Conservation (phyloP, 1,284 basidiomycete species). For the Heterobasidion occidentale region DNA sequence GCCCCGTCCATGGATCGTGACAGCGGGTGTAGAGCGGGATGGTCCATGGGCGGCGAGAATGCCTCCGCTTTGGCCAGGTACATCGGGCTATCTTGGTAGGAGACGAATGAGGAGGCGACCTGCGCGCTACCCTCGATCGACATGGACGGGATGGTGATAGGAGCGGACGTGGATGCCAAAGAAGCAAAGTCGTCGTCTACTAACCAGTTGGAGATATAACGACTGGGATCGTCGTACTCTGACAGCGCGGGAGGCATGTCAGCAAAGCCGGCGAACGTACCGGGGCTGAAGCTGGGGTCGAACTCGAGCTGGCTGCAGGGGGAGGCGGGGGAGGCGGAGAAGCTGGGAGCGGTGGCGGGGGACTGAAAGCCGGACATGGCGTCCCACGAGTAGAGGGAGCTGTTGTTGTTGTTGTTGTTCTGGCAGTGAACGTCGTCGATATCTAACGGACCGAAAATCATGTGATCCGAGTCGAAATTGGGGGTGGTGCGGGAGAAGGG, state of each 20-base stretch:
- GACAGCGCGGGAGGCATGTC: constrained; percentile 12
- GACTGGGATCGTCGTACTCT: constrained; percentile 33
- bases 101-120: constrained; percentile 15
- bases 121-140: constrained; percentile 24
- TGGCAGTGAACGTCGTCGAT: constrained; percentile 45
- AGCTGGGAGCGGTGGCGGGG: constrained; percentile 16
- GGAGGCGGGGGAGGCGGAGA: constrained; percentile 27
- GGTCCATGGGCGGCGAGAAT: constrained; percentile 48
- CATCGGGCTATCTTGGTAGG: constrained; percentile 25
- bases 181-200: constrained; percentile 46
- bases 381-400: constrained; percentile 34
- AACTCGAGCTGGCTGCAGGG: constrained; percentile 22
- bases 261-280: constrained; percentile 23
- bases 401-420: constrained; percentile 13
- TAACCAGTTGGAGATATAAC: constrained; percentile 44
- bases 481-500: constrained; percentile 28
- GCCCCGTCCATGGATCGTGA: constrained; percentile 35
- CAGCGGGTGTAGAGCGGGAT: constrained; percentile 50
- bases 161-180: constrained; percentile 26
- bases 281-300: constrained; percentile 20
- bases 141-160: constrained; percentile 53
- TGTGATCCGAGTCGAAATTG: constrained; percentile 31
- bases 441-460: constrained; percentile 54
- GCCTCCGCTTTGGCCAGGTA: constrained; percentile 38
- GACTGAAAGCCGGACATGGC: constrained; percentile 16